Percentiles rank a stretch among this genome's conserved stretches.
Conservation (phyloP, 176 grass and related monocot species). For the Triticum turgidum region DNA sequence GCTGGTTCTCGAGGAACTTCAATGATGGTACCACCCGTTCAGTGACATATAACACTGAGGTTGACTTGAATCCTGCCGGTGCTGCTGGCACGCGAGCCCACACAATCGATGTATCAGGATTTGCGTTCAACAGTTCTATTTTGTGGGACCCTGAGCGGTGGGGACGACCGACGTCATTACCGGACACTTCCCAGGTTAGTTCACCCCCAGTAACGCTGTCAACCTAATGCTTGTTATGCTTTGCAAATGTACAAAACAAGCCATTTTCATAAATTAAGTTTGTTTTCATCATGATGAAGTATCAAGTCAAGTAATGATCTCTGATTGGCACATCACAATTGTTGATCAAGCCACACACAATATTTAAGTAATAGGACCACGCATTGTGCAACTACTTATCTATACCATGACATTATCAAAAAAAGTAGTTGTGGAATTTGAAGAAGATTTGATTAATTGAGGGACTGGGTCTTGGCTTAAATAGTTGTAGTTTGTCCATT, state of each 20-base stretch:
- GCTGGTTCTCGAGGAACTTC: conserved; percentile 78
- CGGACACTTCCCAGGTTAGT: conserved; percentile 87
- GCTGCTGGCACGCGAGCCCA: conserved; percentile 45
- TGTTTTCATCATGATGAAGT: neutral
- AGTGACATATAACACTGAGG: conserved; percentile 52
- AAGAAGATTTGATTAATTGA: neutral
- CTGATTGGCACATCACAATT: neutral
- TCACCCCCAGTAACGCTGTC: neutral
- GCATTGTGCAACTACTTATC: neutral
- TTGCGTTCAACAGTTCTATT: conserved; percentile 88
- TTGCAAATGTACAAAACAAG: neutral
- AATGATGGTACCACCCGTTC: conserved; percentile 41
- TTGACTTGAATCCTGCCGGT: conserved; percentile 35
- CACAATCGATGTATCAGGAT: conserved; percentile 57
- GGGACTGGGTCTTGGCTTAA: neutral
- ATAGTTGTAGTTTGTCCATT: conserved; percentile 12
- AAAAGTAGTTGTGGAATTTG: neutral
- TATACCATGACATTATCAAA: neutral
- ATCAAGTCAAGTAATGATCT: neutral
- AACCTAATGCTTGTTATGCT: neutral
- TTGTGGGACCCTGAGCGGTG: conserved; percentile 90
- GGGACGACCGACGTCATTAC: conserved; percentile 72
- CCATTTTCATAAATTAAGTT: neutral
- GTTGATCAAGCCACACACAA: neutral
- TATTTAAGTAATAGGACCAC: conserved; percentile 1